Conservation (phyloP, 1,284 basidiomycete genomes). For the Jaminaea rosea region DNA sequence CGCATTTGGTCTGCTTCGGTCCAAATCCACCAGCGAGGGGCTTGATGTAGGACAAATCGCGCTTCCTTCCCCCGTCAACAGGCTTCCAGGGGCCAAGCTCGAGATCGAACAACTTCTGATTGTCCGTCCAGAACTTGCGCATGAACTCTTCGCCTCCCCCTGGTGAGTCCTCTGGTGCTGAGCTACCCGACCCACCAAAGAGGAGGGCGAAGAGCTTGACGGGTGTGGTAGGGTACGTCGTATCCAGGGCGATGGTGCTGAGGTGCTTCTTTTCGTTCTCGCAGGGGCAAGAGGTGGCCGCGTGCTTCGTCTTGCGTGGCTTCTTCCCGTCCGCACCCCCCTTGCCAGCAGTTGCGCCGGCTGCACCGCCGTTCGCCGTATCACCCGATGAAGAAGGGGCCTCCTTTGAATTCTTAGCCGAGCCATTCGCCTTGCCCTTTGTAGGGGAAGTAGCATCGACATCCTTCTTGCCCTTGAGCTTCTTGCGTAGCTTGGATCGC, state of each 20-base stretch:
- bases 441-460: conserved; percentile 30
- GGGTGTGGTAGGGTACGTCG: conserved; percentile 73
- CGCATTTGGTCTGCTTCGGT: conserved; percentile 88
- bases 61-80: conserved; percentile 58
- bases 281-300: conserved; percentile 65
- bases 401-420: no score
- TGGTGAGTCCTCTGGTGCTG: no score
- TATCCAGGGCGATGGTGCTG: conserved; percentile 65
- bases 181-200: conserved; percentile 85
- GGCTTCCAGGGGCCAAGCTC: conserved; percentile 39
- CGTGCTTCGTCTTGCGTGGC: conserved; percentile 43
- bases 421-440: conserved; percentile 24
- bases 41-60: conserved; percentile 92
- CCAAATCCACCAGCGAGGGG: conserved; percentile 79
- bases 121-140: conserved; percentile 77
- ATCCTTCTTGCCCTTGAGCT: conserved; percentile 20
- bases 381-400: no score
- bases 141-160: conserved; percentile 63
- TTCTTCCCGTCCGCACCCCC: conserved; percentile 6
- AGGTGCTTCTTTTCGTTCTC: conserved; percentile 65
- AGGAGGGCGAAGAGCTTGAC: conserved; percentile 93
- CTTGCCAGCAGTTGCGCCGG: background rate
- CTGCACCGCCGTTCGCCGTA: background rate
- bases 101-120: conserved; percentile 66
- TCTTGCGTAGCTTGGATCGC: conserved; percentile 10